A percentile compares a stretch with the other conserved stretches of the same genome.
These are phyloP conservation scores for Rhodotorula babjevae DNA, from an alignment of 768 basidiomycete species.

Conservation along the genomic window DNA sequence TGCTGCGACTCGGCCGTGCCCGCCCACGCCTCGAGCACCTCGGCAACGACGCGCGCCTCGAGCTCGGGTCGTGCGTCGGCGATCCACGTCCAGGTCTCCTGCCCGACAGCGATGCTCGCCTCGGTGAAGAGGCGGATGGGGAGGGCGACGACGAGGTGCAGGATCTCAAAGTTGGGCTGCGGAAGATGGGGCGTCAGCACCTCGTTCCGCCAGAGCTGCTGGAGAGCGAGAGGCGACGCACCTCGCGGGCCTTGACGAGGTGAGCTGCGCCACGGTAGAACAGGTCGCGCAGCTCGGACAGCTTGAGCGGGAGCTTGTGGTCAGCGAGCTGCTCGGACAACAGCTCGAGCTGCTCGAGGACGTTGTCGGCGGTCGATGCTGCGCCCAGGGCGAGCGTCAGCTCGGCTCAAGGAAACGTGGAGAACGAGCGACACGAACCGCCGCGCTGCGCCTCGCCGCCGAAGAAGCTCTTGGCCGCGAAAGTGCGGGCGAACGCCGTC, in stretches of 20 bases:
- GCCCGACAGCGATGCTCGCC: slow-evolving; percentile 73
- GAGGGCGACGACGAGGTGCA: slow-evolving; percentile 78
- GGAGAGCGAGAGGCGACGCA: slow-evolving; percentile 39
- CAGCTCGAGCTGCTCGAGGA: slow-evolving; percentile 58
- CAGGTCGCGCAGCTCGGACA: slow-evolving; percentile 76
- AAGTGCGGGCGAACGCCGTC: slow-evolving; percentile 73
- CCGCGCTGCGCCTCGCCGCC: slow-evolving; percentile 33
- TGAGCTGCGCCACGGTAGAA: slow-evolving; percentile 81
- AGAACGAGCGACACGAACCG: background rate
- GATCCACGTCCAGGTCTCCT: slow-evolving; percentile 95
- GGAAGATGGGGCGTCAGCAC: too few relatives aligned
- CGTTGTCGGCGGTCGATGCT: slow-evolving; percentile 48
- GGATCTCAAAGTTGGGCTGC: slow-evolving; percentile 76
- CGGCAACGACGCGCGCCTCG: slow-evolving; percentile 77
- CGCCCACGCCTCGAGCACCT: slow-evolving; percentile 82
- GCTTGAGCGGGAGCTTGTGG: slow-evolving; percentile 64
- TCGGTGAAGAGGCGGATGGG: slow-evolving; percentile 89
- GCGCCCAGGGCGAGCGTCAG: background rate
- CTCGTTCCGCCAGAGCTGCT: too few relatives aligned
- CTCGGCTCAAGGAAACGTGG: too few relatives aligned
- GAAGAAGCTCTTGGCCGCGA: slow-evolving; percentile 85
- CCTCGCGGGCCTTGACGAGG: slow-evolving; percentile 65
- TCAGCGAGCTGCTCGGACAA: slow-evolving; percentile 64
- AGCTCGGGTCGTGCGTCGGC: slow-evolving; percentile 75
- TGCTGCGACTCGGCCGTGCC: slow-evolving; percentile 68